A percentile compares a stretch with the other conserved stretches of the same genome.
phyloP scores from a whole-genome alignment of 305 asterid species.

The Lippia alba region DNA sequence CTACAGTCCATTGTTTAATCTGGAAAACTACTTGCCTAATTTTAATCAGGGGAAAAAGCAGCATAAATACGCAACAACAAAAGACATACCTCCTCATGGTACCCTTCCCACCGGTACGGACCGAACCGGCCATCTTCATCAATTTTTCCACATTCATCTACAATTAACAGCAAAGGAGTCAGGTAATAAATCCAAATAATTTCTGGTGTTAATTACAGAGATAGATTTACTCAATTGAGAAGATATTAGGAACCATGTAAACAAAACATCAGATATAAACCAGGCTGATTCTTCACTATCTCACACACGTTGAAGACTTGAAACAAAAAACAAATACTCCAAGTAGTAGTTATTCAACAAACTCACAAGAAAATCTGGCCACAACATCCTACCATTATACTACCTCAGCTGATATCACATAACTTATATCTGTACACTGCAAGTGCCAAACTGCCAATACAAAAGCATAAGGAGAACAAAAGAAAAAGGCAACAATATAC shows the following conservation, averaged over 20 bases:
- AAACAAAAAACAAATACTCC: background rate
- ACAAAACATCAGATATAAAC: background rate
- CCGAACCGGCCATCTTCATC: conserved; percentile 83
- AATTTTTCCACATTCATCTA: conserved; percentile 87
- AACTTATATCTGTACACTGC: too few relatives aligned
- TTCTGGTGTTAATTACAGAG: background rate
- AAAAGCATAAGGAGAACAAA: too few relatives aligned
- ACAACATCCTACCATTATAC: background rate
- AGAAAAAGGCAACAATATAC: too few relatives aligned
- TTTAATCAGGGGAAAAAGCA: background rate
- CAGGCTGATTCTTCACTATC: background rate
- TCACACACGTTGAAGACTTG: background rate
- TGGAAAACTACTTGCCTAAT: background rate
- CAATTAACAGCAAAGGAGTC: conserved; percentile 15
- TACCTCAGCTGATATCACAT: background rate
- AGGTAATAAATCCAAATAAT: background rate
- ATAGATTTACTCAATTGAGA: background rate
- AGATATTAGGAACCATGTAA: background rate
- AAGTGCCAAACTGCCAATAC: too few relatives aligned
- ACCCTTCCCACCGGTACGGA: conserved; percentile 90
- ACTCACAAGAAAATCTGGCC: conserved; percentile 2
- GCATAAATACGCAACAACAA: background rate
- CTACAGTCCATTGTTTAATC: background rate
- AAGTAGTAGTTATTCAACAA: background rate
- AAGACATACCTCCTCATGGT: conserved; percentile 70